Base-by-base conservation (phyloP, 2,329 filamentous ascomycete genomes). In the Lojkania enalia region DNA sequence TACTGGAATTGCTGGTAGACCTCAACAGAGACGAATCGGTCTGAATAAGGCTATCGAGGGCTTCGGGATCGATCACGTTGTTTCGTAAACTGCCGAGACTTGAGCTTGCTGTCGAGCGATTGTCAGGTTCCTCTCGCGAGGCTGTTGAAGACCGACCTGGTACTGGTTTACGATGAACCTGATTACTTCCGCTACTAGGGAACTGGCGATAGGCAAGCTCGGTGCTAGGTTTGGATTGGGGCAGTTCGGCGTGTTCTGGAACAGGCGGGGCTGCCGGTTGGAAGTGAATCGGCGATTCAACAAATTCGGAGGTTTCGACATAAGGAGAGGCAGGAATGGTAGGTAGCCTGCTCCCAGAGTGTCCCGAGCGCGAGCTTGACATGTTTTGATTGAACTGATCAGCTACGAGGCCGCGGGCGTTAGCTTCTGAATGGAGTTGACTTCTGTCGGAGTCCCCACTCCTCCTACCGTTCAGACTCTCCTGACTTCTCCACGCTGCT, bases 371-470 rank as follows among this genome's bases (percentile, higher is more conserved):
- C 37, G 53, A 48, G 39, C 35, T 46, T 42, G 49, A 40, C 21
- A 39, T 35, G 37, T 48, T 78, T 78, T 82, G 75, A 73, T 71
- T 77, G 71, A 76, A 76, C 61, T 74, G 63, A 72, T 83, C 80
- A 78, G 79, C 74, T 76, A 72, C 73, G 60, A 72, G 75, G 64
- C 76, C 76, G 59, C 75, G 62, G 63, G 73, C 64, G 64, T 75
- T 74, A 64, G 68, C 71, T 68, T 73, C 75, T 45, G 60, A 35
- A 31, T 62, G 48, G 35, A 49, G 52, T 29, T 57, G 53, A 60
- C 56, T 23, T 54, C 44, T 20, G 33, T 54, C 64, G 44, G 55
- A 58, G 14, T 70, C 66, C 13, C 61, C 65, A 44, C 63, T 67
- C 44, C 61, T 53, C 51, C 60, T 61, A 41, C 55, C 62, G 23